Evolutionary conservation across 306 rosid species (phyloP).

Genomic region (Trifolium repens): DNA sequence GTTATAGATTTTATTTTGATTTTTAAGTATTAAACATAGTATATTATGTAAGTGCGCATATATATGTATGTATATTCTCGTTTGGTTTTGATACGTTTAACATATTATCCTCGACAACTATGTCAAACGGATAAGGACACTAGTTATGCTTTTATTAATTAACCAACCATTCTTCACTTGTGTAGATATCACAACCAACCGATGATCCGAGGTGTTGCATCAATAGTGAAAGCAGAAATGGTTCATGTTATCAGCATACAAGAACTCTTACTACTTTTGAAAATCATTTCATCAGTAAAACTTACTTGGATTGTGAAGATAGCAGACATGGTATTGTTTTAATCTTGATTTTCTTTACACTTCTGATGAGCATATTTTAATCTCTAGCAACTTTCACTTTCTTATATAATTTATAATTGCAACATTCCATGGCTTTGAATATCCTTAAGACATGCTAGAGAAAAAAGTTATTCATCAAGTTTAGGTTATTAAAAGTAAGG

Average conservation of each 20-base stretch:
- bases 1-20: constrained; percentile 16
- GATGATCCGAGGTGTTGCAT: constrained; percentile 57
- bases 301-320: constrained; percentile 55
- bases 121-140: background rate
- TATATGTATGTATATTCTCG: no score
- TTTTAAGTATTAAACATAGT: constrained; percentile 17
- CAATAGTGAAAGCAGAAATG: constrained; percentile 47
- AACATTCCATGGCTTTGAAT: constrained; percentile 34
- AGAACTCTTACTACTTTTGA: constrained; percentile 30
- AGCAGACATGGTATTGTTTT: constrained; percentile 57
- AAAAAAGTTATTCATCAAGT: no score
- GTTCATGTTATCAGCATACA: constrained; percentile 37
- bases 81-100: no score
- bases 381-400: background rate
- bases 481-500: no score
- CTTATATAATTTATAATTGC: background rate
- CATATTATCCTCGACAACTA: background rate
- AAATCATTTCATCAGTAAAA: constrained; percentile 43
- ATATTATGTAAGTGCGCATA: background rate
- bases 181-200: constrained; percentile 65
- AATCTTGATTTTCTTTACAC: background rate
- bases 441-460: background rate
- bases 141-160: background rate
- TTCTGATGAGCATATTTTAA: background rate
- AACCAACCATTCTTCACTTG: constrained; percentile 14